Conservation (phyloP, 169 alveolate species). For the Plasmodium gaboni region DNA sequence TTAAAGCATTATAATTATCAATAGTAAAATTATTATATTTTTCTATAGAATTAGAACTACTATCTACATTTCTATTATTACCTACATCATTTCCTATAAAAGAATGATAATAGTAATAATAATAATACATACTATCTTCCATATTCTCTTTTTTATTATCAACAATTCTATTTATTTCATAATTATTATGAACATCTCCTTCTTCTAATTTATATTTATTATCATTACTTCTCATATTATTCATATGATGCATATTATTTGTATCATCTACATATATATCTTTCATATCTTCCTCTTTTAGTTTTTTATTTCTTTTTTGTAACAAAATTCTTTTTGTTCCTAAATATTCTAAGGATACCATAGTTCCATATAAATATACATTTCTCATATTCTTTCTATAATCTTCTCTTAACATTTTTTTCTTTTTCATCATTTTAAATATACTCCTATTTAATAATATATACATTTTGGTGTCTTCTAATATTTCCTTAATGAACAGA, state of each 20-base stretch:
- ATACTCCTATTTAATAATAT: conserved; percentile 14
- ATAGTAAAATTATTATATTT: conserved; percentile 42
- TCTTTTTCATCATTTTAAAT: conserved; percentile 19
- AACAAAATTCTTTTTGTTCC: conserved; percentile 15
- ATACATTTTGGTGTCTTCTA: conserved; percentile 13
- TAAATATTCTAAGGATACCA: conserved; percentile 26
- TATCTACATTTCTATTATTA: conserved; percentile 33
- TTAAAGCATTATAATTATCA: conserved; percentile 36
- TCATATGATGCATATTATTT: no score
- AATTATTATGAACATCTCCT: not conserved
- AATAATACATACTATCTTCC: conserved; percentile 25
- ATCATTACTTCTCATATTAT: no score
- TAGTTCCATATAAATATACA: conserved; percentile 4
- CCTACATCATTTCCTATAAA: not conserved
- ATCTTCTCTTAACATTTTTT: not conserved
- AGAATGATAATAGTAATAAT: not conserved
- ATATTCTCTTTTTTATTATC: not conserved
- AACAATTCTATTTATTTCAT: conserved; percentile 21
- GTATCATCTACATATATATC: no score
- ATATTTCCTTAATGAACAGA: conserved; percentile 17
- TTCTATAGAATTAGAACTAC: conserved; percentile 36
- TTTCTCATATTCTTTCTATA: conserved; percentile 7
- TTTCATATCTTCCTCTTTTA: no score
- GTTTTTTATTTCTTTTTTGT: no score
- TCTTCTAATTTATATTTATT: no score